Conservation (phyloP, 106 monocot genomes). For the Iris macrosiphon region DNA sequence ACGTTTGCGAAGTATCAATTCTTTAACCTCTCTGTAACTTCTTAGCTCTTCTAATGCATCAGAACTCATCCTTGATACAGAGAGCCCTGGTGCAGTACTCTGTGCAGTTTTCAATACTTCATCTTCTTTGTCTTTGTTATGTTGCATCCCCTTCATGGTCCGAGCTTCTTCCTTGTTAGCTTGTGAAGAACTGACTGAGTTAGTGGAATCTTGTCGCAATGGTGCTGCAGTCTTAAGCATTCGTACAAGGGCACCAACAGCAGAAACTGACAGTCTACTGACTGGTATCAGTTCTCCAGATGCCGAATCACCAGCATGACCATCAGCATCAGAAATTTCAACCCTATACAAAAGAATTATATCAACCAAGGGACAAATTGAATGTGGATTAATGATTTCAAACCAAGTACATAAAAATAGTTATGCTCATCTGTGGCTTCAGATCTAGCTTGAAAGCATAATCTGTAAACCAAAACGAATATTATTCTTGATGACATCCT, state of each 20-base stretch:
- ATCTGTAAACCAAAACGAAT: no score
- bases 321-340: constrained; percentile 15
- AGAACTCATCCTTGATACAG: constrained; percentile 42
- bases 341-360: constrained; percentile 14
- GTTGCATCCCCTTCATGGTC: constrained; percentile 2
- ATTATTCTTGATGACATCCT: no score
- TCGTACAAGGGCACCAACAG: constrained; percentile 57
- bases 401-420: no score
- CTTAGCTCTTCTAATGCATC: constrained; percentile 59
- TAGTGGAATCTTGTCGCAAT: constrained; percentile 24
- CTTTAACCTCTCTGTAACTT: constrained; percentile 41
- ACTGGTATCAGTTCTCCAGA: constrained; percentile 9
- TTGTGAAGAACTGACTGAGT: constrained; percentile 5
- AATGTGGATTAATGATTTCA: no score
- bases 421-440: no score
- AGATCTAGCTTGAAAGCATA: no score
- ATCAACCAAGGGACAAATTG: not conserved
- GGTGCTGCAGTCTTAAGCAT: constrained; percentile 52
- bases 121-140: constrained; percentile 1
- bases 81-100: constrained; percentile 13
- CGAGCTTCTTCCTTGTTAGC: constrained; percentile 1
- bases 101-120: not conserved
- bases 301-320: constrained; percentile 3
- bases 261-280: constrained; percentile 52
- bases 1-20: constrained; percentile 30